Conservation (phyloP, 1,284 basidiomycete species). For the Boletus mariae region DNA sequence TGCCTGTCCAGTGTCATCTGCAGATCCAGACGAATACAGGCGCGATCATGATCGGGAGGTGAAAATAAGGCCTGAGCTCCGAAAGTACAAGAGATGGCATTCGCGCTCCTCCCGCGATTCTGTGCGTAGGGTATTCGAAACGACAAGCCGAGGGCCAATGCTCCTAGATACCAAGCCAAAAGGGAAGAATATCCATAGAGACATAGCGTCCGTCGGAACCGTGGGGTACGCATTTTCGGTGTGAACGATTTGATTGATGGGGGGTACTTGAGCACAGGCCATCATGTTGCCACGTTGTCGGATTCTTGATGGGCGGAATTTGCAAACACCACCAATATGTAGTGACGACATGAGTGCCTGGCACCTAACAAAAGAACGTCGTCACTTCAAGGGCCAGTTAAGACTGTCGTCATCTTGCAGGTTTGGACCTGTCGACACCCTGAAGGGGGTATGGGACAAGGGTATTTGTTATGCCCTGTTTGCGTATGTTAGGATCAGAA, state of each 20-base stretch:
- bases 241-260: slow-evolving; percentile 7
- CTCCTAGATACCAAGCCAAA: background rate
- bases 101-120: slow-evolving; percentile 6
- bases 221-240: background rate
- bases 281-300: slow-evolving; percentile 21
- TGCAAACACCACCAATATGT: slow-evolving; percentile 5
- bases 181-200: background rate
- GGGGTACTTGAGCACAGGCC: slow-evolving; percentile 4
- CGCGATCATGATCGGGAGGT: slow-evolving; percentile 24
- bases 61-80: slow-evolving; percentile 2
- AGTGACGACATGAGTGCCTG: slow-evolving; percentile 22
- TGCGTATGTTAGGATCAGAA: slow-evolving; percentile 29
- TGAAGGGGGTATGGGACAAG: background rate
- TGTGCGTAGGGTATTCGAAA: background rate
- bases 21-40: slow-evolving; percentile 4
- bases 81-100: slow-evolving; percentile 1
- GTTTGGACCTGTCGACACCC: background rate
- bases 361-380: background rate
- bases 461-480: slow-evolving; percentile 18
- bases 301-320: slow-evolving; percentile 14
- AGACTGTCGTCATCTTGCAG: background rate
- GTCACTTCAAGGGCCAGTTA: background rate
- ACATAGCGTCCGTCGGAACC: background rate
- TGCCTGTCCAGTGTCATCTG: slow-evolving; percentile 12
- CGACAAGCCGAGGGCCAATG: no score